Percentiles rank a stretch among this genome's conserved stretches.
phyloP scores from a whole-genome alignment of 768 basidiomycete species.

The Phlebiopsis gigantea region DNA sequence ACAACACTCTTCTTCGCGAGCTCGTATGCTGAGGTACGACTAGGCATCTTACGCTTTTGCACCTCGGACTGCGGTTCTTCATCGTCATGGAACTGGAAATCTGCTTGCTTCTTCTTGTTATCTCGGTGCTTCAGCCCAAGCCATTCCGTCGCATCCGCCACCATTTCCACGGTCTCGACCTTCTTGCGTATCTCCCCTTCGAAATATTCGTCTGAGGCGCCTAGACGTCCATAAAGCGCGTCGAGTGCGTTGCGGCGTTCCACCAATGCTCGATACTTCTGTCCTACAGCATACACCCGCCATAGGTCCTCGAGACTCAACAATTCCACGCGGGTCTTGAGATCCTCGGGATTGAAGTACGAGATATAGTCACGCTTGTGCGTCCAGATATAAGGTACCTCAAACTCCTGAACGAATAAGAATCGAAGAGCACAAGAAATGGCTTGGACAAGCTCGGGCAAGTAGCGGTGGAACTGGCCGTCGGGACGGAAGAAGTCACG shows the following conservation, averaged over 20 bases:
- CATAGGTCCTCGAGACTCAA: slow-evolving; percentile 80
- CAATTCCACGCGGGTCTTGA: slow-evolving; percentile 60
- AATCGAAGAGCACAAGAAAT: slow-evolving; percentile 75
- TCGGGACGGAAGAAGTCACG: slow-evolving; percentile 66
- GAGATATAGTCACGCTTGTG: slow-evolving; percentile 91
- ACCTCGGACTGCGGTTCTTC: slow-evolving; percentile 45
- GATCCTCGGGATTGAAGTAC: slow-evolving; percentile 67
- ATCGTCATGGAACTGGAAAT: slow-evolving; percentile 69
- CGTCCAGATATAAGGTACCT: slow-evolving; percentile 93
- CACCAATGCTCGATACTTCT: slow-evolving; percentile 82
- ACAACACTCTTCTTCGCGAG: slow-evolving; percentile 75
- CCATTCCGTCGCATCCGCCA: slow-evolving; percentile 91
- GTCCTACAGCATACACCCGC: slow-evolving; percentile 85
- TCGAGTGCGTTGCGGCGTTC: slow-evolving; percentile 65
- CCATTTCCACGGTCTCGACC: slow-evolving; percentile 79
- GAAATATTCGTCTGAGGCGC: slow-evolving; percentile 70
- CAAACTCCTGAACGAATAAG: slow-evolving; percentile 83
- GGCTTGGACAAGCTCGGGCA: slow-evolving; percentile 66
- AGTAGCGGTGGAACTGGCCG: slow-evolving; percentile 55
- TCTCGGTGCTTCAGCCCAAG: slow-evolving; percentile 79
- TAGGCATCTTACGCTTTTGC: slow-evolving; percentile 76
- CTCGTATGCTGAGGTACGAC: slow-evolving; percentile 80
- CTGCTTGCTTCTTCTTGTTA: slow-evolving; percentile 45
- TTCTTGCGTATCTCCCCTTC: slow-evolving; percentile 60
- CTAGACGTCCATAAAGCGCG: slow-evolving; percentile 62